These are phyloP conservation scores for Suhomyces prunicola DNA, from an alignment of 805 yeast species.

Conservation along the genomic window DNA sequence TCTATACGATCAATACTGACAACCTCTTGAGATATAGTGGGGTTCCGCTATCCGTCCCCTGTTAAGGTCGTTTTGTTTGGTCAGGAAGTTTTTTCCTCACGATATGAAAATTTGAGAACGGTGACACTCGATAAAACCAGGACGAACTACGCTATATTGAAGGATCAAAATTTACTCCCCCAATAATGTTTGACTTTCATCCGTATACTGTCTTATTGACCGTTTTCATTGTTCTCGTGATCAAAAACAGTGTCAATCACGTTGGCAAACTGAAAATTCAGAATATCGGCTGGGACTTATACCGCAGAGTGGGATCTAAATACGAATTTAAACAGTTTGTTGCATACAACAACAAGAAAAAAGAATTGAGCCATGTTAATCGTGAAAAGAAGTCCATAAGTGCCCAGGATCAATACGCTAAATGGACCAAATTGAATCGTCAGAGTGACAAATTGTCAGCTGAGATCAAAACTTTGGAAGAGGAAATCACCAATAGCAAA, in stretches of 20 bases:
- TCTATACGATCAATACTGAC: not conserved
- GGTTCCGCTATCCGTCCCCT: not conserved
- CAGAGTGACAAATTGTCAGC: conserved; percentile 54
- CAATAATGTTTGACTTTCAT: conserved; percentile 25
- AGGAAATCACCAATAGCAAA: conserved; percentile 35
- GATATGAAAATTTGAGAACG: not conserved
- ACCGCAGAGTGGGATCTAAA: conserved; percentile 29
- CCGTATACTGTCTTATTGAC: conserved; percentile 32
- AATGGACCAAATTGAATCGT: conserved; percentile 91
- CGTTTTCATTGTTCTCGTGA: conserved; percentile 34
- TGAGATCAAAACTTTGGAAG: conserved; percentile 46
- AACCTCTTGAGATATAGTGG: not conserved
- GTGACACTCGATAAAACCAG: not conserved
- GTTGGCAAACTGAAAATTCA: conserved; percentile 36
- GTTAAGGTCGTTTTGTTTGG: not conserved
- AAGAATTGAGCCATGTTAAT: conserved; percentile 46
- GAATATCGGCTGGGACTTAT: conserved; percentile 37
- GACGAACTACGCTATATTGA: not conserved
- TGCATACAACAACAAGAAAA: conserved; percentile 25
- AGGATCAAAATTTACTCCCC: too few species aligned
- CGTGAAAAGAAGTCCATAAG: conserved; percentile 58
- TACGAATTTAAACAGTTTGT: conserved; percentile 29
- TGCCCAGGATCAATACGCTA: conserved; percentile 93
- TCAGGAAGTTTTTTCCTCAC: conserved; percentile 2
- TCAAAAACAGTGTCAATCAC: conserved; percentile 32